Conservation (phyloP, 140 eudicot species). For the Oenanthe javanica region DNA sequence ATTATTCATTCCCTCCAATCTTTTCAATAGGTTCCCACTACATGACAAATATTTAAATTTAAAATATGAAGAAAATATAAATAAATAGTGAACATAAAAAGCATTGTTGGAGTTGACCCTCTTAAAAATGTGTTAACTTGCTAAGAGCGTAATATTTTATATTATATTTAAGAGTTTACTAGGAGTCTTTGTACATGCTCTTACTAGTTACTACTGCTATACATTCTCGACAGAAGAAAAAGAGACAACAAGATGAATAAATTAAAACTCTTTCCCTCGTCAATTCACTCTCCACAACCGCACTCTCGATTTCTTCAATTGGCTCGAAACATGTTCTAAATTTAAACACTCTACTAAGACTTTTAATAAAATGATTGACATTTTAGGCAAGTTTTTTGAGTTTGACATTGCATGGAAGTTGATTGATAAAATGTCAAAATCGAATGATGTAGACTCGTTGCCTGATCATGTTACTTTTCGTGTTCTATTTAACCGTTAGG, state of each 20-base stretch:
- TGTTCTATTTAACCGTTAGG: conserved; percentile 68
- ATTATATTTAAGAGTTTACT: no score
- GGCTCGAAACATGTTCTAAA: conserved; percentile 50
- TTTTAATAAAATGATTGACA: conserved; percentile 59
- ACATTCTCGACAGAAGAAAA: no score
- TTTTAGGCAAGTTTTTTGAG: conserved; percentile 81
- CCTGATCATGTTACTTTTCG: conserved; percentile 67
- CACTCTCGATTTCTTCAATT: conserved; percentile 75
- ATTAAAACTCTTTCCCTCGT: background rate
- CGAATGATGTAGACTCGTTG: conserved; percentile 15
- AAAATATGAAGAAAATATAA: no score
- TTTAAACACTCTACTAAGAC: conserved; percentile 74
- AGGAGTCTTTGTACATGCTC: no score
- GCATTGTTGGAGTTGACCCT: no score
- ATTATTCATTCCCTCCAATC: no score
- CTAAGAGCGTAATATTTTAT: no score
- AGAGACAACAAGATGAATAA: background rate
- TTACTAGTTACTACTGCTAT: no score
- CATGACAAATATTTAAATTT: no score
- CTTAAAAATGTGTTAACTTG: no score
- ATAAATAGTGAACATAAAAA: no score
- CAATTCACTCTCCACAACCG: conserved; percentile 27
- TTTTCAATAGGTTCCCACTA: no score
- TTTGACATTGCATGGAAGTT: conserved; percentile 57
- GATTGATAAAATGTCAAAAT: conserved; percentile 51